phyloP scores from a whole-genome alignment of 352 stramenopile species.

The Phytophthora tentaculata region DNA sequence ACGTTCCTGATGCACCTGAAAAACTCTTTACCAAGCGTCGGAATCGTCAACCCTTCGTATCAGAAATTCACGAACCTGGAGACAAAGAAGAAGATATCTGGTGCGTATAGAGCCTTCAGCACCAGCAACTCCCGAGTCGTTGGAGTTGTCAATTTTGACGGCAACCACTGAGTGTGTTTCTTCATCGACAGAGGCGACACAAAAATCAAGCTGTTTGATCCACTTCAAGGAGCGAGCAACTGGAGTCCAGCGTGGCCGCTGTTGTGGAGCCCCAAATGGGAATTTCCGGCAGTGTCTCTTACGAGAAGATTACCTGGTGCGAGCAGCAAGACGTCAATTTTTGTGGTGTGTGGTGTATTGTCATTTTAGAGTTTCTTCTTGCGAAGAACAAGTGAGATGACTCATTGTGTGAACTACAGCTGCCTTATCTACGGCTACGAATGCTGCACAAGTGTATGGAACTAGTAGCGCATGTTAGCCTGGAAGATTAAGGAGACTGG shows the following conservation, averaged over 20 bases:
- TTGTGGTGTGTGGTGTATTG: conserved; percentile 13
- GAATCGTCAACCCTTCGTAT: background rate
- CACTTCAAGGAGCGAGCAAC: background rate
- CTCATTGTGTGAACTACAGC: background rate
- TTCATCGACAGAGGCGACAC: background rate
- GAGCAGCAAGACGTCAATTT: conserved; percentile 13
- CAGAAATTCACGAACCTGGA: background rate
- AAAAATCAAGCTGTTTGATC: background rate
- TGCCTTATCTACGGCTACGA: background rate
- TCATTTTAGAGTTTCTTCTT: background rate
- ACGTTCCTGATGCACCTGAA: background rate
- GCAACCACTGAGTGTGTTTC: background rate
- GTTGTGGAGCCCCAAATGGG: background rate
- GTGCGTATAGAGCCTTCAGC: background rate
- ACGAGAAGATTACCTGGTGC: conserved; percentile 8
- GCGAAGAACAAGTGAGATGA: background rate
- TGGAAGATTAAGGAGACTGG: background rate
- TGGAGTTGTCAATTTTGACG: background rate
- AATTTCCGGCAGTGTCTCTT: background rate
- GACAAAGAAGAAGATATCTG: background rate
- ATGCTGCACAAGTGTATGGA: background rate
- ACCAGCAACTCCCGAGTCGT: background rate
- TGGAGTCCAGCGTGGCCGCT: background rate
- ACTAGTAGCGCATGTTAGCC: background rate
- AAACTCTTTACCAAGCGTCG: background rate